Evolutionary conservation across 768 basidiomycete species (phyloP), one percentile per base, ranked within the genome.

Genomic region (Mycena galopus): DNA sequence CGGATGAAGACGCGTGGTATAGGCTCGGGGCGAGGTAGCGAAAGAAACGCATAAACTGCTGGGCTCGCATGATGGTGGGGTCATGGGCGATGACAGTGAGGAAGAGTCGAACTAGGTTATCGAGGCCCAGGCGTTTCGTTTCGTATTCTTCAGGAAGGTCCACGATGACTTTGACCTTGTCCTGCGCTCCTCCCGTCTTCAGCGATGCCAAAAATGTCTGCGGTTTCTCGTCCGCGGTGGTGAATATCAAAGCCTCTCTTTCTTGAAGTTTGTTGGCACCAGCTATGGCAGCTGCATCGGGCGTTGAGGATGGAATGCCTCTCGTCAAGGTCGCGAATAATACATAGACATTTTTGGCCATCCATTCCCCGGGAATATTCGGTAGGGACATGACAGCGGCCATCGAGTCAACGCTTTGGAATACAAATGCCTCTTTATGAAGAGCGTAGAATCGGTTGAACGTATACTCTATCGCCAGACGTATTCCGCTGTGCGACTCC

Each of bases 41-140:
- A 21, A 95, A 83, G 30, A 93, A 82, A 6, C 86, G 85, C 50
- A 95, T 81, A 81, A 94, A 94, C 65, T 91, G 86, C 73, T 94
- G 89, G 2, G 93, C 91, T 25, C 93, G 90, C 27, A 88, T 80
- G 57, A 90, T 90, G 6, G 87, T 84, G 19, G 91, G 86, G 78
- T 94, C 91, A 73, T 94, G 91, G 8, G 93, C 93, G 65, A 95
- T 93, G 69, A 95, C 91, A 1, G 94, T 95, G 33, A 94, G 85
- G 77, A 94, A 90, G 10, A 95, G 84, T 19, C 90, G 88, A 32
- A 93, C 88, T 29, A 94, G 84, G 76, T 94, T 85, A 71, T 92
- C 91, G 76, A 92, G 83, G 23, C 84, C 84, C 17, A 95, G 85
- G 4, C 85, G 82, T 69, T 84, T 85, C 23, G 86, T 83, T 77